Evolutionary conservation across 2,329 filamentous ascomycete species (phyloP).

Genomic region (Aspergillus jensenii): DNA sequence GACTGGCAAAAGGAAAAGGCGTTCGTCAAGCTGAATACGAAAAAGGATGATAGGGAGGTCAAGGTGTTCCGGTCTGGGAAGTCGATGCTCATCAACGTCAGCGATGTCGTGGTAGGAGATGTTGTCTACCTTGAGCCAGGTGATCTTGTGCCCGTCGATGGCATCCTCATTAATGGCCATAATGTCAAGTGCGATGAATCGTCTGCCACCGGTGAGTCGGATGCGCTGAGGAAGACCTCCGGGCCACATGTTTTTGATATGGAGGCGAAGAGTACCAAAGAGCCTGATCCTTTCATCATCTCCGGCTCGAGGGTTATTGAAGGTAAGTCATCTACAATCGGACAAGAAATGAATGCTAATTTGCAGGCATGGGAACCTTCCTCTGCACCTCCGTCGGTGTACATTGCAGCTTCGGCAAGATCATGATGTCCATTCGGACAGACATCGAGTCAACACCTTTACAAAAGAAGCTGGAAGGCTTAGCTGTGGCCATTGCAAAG

Average conservation of each 20-base stretch:
- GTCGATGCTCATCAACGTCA: slow-evolving; percentile 66
- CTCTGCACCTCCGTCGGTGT: slow-evolving; percentile 74
- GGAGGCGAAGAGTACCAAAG: slow-evolving; percentile 60
- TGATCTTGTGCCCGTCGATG: slow-evolving; percentile 70
- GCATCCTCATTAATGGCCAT: slow-evolving; percentile 67
- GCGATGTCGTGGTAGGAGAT: slow-evolving; percentile 72
- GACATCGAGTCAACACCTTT: slow-evolving; percentile 76
- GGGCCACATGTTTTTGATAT: slow-evolving; percentile 64
- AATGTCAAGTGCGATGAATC: slow-evolving; percentile 72
- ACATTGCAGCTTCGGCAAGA: slow-evolving; percentile 74
- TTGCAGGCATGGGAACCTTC: slow-evolving; percentile 73
- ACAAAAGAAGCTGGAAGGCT: slow-evolving; percentile 72
- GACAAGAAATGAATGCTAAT: slow-evolving; percentile 22
- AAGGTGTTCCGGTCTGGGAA: slow-evolving; percentile 75
- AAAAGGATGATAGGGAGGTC: slow-evolving; percentile 73
- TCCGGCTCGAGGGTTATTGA: slow-evolving; percentile 68
- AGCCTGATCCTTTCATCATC: slow-evolving; percentile 76
- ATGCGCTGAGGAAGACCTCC: slow-evolving; percentile 66
- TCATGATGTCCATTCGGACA: slow-evolving; percentile 74
- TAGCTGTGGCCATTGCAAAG: slow-evolving; percentile 80
- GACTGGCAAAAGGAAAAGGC: slow-evolving; percentile 82
- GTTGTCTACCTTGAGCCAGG: slow-evolving; percentile 72
- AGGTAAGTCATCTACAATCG: too few species aligned
- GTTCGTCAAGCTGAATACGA: slow-evolving; percentile 76
- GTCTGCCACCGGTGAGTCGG: slow-evolving; percentile 73